These are phyloP conservation scores for Chlorella sp. DNA, from an alignment of 139 green algal genomes.

Conservation along the genomic window DNA sequence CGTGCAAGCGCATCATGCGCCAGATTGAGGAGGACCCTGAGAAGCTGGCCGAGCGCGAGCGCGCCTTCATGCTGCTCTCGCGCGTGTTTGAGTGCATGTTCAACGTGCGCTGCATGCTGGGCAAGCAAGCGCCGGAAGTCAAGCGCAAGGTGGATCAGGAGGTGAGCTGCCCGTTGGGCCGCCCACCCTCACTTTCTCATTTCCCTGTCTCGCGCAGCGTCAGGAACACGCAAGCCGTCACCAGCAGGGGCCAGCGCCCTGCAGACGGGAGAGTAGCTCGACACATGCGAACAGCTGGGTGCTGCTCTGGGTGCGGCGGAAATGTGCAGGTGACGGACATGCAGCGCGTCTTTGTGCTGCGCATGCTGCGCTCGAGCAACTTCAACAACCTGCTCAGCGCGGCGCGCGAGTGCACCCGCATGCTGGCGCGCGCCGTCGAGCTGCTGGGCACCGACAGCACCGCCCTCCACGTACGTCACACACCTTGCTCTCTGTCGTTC, in stretches of 20 bases:
- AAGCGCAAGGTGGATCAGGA: neutral
- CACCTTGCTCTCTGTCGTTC: too few relatives aligned
- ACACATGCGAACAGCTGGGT: too few relatives aligned
- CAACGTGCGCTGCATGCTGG: neutral
- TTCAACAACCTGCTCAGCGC: slow-evolving; percentile 68
- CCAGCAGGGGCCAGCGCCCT: too few relatives aligned
- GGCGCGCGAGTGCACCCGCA: slow-evolving; percentile 39
- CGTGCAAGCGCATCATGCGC: neutral
- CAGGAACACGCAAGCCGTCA: too few relatives aligned
- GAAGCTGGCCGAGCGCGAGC: neutral
- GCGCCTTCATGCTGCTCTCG: neutral
- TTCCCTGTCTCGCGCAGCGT: too few relatives aligned
- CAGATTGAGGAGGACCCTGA: neutral
- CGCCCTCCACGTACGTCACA: too few relatives aligned
- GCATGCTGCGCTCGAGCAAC: slow-evolving; percentile 60
- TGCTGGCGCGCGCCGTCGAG: slow-evolving; percentile 24
- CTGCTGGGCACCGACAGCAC: neutral
- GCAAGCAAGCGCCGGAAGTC: neutral
- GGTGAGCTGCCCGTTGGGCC: neutral
- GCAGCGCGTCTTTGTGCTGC: slow-evolving; percentile 51
- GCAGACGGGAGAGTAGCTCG: too few relatives aligned
- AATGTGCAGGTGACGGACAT: slow-evolving; percentile 43
- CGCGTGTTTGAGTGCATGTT: neutral
- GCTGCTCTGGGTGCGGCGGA: too few relatives aligned
- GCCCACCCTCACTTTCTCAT: too few relatives aligned